Percentiles rank a stretch among this genome's conserved stretches.
These are phyloP conservation scores for Lagenaria siceraria DNA, from an alignment of 306 rosid species.

Conservation along the genomic window DNA sequence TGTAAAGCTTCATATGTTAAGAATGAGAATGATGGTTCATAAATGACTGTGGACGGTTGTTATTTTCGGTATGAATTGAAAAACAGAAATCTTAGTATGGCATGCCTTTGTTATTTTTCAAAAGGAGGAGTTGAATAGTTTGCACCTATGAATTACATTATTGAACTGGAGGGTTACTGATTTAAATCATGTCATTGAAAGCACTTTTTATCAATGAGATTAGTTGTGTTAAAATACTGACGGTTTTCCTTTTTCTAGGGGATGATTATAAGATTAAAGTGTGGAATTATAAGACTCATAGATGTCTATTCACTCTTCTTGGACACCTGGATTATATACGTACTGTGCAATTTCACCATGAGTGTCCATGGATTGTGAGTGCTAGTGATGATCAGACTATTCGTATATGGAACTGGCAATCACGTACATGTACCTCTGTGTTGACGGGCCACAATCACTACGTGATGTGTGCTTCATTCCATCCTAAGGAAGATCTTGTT, in stretches of 20 bases:
- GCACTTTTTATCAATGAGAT: background rate
- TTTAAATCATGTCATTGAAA: background rate
- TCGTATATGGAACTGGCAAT: slow-evolving; percentile 99
- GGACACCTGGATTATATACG: slow-evolving; percentile 99
- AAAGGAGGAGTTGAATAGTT: background rate
- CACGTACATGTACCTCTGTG: slow-evolving; percentile 89
- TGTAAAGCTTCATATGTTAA: background rate
- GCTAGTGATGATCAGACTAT: slow-evolving; percentile 99
- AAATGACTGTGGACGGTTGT: background rate
- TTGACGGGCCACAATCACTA: slow-evolving; percentile 95
- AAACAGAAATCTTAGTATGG: background rate
- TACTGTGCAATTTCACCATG: slow-evolving; percentile 95
- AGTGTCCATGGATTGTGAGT: slow-evolving; percentile 91
- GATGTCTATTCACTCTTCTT: slow-evolving; percentile 86
- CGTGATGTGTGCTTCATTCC: slow-evolving; percentile 94
- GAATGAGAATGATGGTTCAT: background rate
- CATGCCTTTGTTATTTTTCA: background rate
- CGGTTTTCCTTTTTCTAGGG: slow-evolving; percentile 38
- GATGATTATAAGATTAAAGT: slow-evolving; percentile 97
- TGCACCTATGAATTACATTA: background rate
- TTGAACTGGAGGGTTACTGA: background rate
- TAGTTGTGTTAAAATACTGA: background rate
- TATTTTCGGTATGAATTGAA: background rate
- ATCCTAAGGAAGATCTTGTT: slow-evolving; percentile 87
- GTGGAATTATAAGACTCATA: slow-evolving; percentile 96